Conservation (phyloP, 2,329 filamentous ascomycete genomes). For the Cytospora paraplurivora region DNA sequence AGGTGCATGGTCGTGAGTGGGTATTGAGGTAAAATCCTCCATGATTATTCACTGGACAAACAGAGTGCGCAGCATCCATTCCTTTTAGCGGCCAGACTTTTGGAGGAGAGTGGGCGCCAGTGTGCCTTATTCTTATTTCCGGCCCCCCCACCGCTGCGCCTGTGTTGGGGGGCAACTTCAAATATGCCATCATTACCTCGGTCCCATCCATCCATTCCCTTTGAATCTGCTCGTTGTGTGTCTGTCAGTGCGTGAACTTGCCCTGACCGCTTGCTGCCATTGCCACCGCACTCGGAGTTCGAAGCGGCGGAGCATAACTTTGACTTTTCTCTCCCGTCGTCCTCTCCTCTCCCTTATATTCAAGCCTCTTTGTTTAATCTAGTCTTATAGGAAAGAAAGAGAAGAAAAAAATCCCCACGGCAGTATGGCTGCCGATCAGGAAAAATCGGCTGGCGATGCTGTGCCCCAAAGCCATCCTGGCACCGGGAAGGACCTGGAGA, state of each 20-base stretch:
- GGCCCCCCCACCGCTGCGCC: conserved; percentile 2
- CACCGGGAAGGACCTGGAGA: background rate
- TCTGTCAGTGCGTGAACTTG: background rate
- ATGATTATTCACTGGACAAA: background rate
- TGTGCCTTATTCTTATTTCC: conserved; percentile 14
- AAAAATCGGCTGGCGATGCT: conserved; percentile 14
- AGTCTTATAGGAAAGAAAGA: no score
- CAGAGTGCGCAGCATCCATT: conserved; percentile 2
- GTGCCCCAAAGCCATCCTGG: background rate
- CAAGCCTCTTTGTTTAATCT: background rate
- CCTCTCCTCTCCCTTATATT: no score
- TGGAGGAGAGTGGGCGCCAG: background rate
- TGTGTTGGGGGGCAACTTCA: background rate
- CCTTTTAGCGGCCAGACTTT: background rate
- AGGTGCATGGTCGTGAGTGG: background rate
- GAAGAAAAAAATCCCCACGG: conserved; percentile 3
- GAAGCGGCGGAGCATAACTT: background rate
- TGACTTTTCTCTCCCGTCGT: background rate
- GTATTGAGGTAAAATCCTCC: background rate
- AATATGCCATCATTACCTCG: background rate
- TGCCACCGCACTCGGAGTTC: background rate
- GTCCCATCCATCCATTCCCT: background rate
- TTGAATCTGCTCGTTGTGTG: background rate
- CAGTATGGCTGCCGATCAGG: conserved; percentile 20
- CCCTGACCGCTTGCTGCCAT: background rate